Conservation (phyloP, 139 green algal genomes). For the Chlorella vulgaris region DNA sequence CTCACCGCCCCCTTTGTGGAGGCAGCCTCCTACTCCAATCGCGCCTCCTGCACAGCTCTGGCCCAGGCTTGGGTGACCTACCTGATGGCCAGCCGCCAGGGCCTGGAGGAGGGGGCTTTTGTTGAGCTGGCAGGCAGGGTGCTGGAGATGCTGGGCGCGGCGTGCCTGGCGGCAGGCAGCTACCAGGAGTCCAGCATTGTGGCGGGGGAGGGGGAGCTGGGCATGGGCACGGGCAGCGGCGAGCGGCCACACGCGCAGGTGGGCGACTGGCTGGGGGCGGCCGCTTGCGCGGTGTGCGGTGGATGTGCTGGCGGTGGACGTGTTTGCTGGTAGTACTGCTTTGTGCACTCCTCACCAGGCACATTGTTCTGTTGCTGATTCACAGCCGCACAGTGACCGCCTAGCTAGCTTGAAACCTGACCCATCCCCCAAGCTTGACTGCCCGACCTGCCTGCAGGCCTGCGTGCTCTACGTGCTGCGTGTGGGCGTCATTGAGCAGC, state of each 20-base stretch:
- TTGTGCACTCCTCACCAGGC: background rate
- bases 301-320: background rate
- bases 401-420: no score
- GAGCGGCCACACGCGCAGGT: constrained; percentile 58
- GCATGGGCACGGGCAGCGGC: constrained; percentile 41
- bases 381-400: no score
- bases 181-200: constrained; percentile 22
- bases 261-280: background rate
- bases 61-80: constrained; percentile 70
- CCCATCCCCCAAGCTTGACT: background rate
- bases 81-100: constrained; percentile 36
- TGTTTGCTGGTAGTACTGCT: background rate
- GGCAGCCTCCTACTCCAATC: constrained; percentile 40
- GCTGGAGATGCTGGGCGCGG: constrained; percentile 36
- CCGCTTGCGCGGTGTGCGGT: background rate
- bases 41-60: constrained; percentile 43
- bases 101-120: constrained; percentile 44
- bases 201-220: constrained; percentile 44
- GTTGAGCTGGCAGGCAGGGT: constrained; percentile 61
- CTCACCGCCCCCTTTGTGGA: constrained; percentile 70
- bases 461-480: constrained; percentile 82
- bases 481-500: constrained; percentile 68
- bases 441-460: constrained; percentile 51
- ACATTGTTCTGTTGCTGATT: background rate
- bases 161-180: constrained; percentile 19